A percentile compares a stretch with the other conserved stretches of the same genome.
These are phyloP conservation scores for Arthrinium puccinioides DNA, from an alignment of 2,329 filamentous ascomycete species.

Conservation along the genomic window DNA sequence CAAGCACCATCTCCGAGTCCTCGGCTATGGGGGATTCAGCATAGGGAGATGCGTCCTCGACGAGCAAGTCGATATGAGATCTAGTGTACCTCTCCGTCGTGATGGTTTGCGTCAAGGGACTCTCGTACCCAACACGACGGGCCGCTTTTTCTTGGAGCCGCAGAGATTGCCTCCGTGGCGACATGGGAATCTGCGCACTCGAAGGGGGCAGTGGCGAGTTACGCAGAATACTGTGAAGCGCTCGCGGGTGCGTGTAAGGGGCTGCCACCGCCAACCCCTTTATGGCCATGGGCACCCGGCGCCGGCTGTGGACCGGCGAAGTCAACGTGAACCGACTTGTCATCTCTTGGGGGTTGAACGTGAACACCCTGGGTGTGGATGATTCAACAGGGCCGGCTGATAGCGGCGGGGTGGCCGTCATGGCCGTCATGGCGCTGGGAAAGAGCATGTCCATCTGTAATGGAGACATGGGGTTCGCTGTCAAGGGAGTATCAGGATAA, in stretches of 20 bases:
- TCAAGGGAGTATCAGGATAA: constrained; percentile 47
- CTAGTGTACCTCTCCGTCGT: constrained; percentile 54
- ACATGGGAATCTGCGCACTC: constrained; percentile 41
- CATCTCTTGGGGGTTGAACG: constrained; percentile 32
- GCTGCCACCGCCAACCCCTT: constrained; percentile 22
- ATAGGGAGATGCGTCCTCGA: constrained; percentile 47
- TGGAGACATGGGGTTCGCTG: constrained; percentile 43
- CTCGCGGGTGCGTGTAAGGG: constrained; percentile 52
- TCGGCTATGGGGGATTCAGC: constrained; percentile 29
- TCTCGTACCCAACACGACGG: constrained; percentile 54
- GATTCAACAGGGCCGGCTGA: constrained; percentile 45
- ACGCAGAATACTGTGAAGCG: constrained; percentile 56
- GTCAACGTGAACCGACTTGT: constrained; percentile 12
- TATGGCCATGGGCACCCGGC: constrained; percentile 27
- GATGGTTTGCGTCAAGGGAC: constrained; percentile 56
- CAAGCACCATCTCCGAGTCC: constrained; percentile 35
- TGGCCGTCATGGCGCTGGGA: constrained; percentile 41
- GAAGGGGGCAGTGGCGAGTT: constrained; percentile 56
- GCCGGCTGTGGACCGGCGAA: constrained; percentile 30
- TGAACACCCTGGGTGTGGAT: constrained; percentile 34
- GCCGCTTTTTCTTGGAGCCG: constrained; percentile 47
- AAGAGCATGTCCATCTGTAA: constrained; percentile 37
- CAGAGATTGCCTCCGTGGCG: constrained; percentile 45
- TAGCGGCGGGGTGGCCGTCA: constrained; percentile 53
- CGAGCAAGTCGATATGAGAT: constrained; percentile 56